Base-by-base conservation (phyloP, 805 yeast species). In the Kodamaea lidongshanica region DNA sequence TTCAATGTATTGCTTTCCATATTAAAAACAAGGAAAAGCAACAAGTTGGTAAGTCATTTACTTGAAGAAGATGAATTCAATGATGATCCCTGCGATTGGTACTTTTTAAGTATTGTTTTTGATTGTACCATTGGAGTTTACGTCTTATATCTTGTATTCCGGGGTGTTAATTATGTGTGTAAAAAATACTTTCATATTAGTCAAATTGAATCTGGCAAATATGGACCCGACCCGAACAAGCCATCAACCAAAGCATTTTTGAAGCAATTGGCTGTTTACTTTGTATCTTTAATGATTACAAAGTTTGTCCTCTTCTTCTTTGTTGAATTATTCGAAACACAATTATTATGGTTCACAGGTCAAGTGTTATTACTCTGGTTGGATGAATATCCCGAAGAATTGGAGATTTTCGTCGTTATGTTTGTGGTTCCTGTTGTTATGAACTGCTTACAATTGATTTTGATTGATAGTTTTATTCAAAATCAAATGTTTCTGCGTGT, bases 91-190 rank as follows among this genome's bases (percentile, higher is more conserved):
- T 92, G 97, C 56, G 89, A 85, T 44, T 92, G 96, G 92, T 89
- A 92, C 60, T 89, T 89, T 49, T 62, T 92, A 32, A 89, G 84
- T 46, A 71, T 89, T 21, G 67, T 89, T 16, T 72, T 89, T 50
- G 98, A 89, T 54, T 88, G 97, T 23, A 89, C 98, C 0, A 69
- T 88, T 5, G 98, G 98, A 1, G 89, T 89, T 3, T 94, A 94
- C 5, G 72, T 89, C 2, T 64, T 88, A 16, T 70, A 70, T 35
- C 38, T 64, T 3, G 61, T 77, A 1, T 79, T 78, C 49, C 56
- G 53, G 10, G 32, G 64, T 2, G 71, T 73, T 12, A 62, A 61
- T 39, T 47, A 46, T 18, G 42, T 68, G 3, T 66, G 73, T 13
- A 56, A 71, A n/a, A 34, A 57, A 22, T 72, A 71, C 28, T 40